Conservation (phyloP, 495 filamentous ascomycete genomes). For the Trypethelium eluteriae region DNA sequence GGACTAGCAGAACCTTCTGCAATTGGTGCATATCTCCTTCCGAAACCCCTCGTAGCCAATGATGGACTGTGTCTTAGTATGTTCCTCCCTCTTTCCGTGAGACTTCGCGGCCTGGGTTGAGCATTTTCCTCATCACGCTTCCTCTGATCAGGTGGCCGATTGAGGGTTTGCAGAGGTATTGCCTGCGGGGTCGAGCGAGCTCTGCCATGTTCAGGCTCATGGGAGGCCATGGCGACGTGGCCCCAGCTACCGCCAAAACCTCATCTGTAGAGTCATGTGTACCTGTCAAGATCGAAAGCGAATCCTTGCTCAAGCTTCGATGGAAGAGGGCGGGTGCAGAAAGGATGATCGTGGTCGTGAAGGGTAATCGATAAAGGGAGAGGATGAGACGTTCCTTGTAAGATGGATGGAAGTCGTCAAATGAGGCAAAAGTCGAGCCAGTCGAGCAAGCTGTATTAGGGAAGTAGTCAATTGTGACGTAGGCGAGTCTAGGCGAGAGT, state of each 20-base stretch:
- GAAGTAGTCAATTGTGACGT: background rate
- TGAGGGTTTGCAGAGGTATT: conserved; percentile 79
- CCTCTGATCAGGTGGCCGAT: conserved; percentile 45
- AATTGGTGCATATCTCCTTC: conserved; percentile 45
- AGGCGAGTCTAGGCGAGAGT: background rate
- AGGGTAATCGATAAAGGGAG: background rate
- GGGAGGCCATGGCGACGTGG: conserved; percentile 48
- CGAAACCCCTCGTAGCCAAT: conserved; percentile 15
- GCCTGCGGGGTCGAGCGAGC: conserved; percentile 51
- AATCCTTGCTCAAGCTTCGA: background rate
- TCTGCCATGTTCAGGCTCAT: conserved; percentile 45
- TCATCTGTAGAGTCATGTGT: background rate
- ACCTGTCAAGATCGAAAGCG: background rate
- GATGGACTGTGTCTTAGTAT: conserved; percentile 27
- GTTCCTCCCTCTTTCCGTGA: conserved; percentile 35
- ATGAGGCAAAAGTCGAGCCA: background rate
- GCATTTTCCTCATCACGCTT: conserved; percentile 30
- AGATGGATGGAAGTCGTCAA: background rate
- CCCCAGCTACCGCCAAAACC: background rate
- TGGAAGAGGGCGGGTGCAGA: background rate
- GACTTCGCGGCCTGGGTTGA: conserved; percentile 32
- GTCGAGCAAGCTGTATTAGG: background rate
- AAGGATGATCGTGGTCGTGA: background rate
- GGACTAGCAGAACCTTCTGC: conserved; percentile 47
- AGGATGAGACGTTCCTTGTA: conserved; percentile 3